Evolutionary conservation across 2,329 filamentous ascomycete species (phyloP).

Genomic region (Exophiala calicioides): DNA sequence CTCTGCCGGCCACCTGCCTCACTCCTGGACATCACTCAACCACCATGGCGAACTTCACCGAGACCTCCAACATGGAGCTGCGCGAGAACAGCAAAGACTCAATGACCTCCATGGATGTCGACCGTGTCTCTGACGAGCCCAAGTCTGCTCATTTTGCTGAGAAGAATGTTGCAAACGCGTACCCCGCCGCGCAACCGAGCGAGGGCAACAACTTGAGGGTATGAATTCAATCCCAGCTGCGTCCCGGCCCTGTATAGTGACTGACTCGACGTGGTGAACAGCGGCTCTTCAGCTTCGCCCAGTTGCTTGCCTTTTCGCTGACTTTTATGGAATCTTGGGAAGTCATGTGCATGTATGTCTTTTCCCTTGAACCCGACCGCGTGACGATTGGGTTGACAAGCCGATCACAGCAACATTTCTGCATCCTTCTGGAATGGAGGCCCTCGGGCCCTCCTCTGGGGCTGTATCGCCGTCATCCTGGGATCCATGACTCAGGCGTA

Average conservation of each 20-base stretch:
- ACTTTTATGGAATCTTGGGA: constrained; percentile 30
- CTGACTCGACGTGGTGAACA: constrained; percentile 6
- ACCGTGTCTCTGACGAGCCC: constrained; percentile 10
- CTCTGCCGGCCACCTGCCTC: background rate
- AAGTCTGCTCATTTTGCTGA: constrained; percentile 6
- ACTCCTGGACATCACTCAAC: background rate
- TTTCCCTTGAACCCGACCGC: background rate
- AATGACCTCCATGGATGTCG: constrained; percentile 7
- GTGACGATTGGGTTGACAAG: background rate
- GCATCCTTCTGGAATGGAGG: constrained; percentile 38
- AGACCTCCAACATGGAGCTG: constrained; percentile 15
- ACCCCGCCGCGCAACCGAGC: constrained; percentile 2
- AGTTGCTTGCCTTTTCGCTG: constrained; percentile 29
- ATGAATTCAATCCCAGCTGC: background rate
- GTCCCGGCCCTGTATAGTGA: background rate
- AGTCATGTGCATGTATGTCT: constrained; percentile 24
- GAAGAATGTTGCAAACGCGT: constrained; percentile 18
- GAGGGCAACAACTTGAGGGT: constrained; percentile 11
- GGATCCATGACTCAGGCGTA: constrained; percentile 37
- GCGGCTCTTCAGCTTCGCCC: constrained; percentile 27
- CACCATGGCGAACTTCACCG: constrained; percentile 12
- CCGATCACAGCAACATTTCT: constrained; percentile 19
- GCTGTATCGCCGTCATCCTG: constrained; percentile 35
- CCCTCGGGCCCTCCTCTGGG: constrained; percentile 36
- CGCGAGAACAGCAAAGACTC: constrained; percentile 11